A percentile compares a stretch with the other conserved stretches of the same genome.
Conservation (phyloP, 495 filamentous ascomycete species). For the Cercophora newfieldiana region DNA sequence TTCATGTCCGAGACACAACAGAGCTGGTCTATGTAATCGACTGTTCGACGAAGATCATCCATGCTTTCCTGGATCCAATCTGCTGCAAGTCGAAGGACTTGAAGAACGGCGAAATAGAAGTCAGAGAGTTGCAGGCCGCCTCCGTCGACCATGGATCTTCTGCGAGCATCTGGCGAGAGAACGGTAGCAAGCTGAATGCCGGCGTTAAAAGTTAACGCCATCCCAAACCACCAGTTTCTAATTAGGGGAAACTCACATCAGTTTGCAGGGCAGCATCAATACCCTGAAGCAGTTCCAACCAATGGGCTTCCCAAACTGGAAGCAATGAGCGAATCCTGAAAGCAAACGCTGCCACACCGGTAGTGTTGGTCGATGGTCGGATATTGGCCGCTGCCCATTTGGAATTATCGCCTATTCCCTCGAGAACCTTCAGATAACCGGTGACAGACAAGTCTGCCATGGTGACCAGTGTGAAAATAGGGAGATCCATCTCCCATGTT, state of each 20-base stretch:
- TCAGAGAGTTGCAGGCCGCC: background rate
- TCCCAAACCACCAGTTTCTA: too few species aligned
- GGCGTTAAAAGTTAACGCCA: background rate
- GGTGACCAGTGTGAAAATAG: background rate
- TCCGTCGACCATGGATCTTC: slow-evolving; percentile 7
- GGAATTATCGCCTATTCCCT: background rate
- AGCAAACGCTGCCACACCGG: slow-evolving; percentile 7
- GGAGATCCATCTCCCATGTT: slow-evolving; percentile 3
- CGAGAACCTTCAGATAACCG: background rate
- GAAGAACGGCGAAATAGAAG: background rate
- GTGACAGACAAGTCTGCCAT: background rate
- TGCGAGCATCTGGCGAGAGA: background rate
- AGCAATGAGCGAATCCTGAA: slow-evolving; percentile 7
- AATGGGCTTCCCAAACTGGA: slow-evolving; percentile 1
- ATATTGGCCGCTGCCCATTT: slow-evolving; percentile 1
- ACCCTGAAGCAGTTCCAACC: background rate
- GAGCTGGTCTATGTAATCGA: background rate
- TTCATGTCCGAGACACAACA: background rate
- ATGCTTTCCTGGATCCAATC: slow-evolving; percentile 1
- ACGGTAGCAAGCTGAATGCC: background rate
- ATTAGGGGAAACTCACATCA: background rate
- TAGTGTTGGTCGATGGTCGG: background rate
- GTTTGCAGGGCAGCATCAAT: background rate
- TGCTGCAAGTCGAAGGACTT: background rate
- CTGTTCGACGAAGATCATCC: background rate